Percentiles rank a stretch among this genome's conserved stretches.
phyloP scores from a whole-genome alignment of 768 basidiomycete species.

The Melanogaster broomeanus region DNA sequence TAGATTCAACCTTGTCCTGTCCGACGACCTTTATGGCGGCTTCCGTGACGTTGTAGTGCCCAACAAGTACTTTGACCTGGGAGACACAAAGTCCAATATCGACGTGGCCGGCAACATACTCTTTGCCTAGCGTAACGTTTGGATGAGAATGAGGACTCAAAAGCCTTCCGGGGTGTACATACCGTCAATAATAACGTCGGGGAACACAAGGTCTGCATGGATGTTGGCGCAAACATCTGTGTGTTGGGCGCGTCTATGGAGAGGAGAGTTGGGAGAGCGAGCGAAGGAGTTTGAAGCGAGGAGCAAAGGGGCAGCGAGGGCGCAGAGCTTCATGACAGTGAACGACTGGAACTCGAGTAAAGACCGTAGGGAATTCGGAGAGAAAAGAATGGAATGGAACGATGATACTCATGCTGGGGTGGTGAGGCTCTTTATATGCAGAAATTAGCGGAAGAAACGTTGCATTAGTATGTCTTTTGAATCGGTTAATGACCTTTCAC shows the following conservation, averaged over 20 bases:
- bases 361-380: background rate
- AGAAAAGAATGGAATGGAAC: background rate
- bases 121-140: constrained; percentile 12
- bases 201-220: constrained; percentile 14
- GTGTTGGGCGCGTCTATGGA: constrained; percentile 2
- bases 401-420: background rate
- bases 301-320: constrained; percentile 19
- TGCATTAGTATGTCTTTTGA: background rate
- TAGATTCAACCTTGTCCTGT: constrained; percentile 17
- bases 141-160: background rate
- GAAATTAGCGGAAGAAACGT: background rate
- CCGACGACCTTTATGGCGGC: constrained; percentile 25
- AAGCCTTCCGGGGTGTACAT: background rate
- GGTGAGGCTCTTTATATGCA: constrained; percentile 4
- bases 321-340: constrained; percentile 17
- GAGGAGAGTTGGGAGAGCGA: constrained; percentile 3
- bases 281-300: constrained; percentile 15
- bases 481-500: constrained; percentile 9
- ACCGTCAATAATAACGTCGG: constrained; percentile 16
- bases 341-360: background rate
- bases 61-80: constrained; percentile 23
- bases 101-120: constrained; percentile 26
- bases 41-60: constrained; percentile 22
- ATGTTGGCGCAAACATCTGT: constrained; percentile 20
- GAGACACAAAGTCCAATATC: constrained; percentile 32